Conservation (phyloP, 768 basidiomycete species). For the Lactarius quietus region DNA sequence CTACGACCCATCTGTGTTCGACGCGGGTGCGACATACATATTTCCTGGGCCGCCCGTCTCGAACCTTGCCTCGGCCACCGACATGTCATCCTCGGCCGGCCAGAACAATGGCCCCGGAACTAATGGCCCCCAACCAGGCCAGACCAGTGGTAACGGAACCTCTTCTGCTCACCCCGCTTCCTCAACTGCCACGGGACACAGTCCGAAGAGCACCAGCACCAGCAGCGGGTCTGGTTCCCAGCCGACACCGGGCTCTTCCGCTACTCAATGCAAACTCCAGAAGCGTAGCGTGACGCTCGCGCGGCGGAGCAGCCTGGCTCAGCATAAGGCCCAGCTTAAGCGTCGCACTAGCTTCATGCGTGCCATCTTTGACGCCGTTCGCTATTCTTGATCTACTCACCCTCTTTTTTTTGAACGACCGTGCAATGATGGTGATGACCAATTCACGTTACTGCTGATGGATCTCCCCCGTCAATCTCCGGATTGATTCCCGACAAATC, state of each 20-base stretch:
- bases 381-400: not conserved
- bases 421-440: not conserved
- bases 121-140: too few relatives aligned
- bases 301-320: not conserved
- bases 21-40: not conserved
- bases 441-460: not conserved
- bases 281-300: constrained; percentile 3
- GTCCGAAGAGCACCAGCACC: not conserved
- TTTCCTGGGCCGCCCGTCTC: constrained; percentile 26
- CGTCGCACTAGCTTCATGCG: constrained; percentile 14
- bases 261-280: constrained; percentile 7
- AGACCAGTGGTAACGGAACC: too few relatives aligned
- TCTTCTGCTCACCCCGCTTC: not conserved
- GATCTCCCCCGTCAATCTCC: not conserved
- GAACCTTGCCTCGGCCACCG: constrained; percentile 22
- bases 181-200: not conserved
- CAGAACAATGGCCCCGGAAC: not conserved
- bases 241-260: not conserved
- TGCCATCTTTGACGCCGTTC: constrained; percentile 10
- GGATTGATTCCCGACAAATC: not conserved
- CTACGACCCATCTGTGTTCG: constrained; percentile 44
- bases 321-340: constrained; percentile 3
- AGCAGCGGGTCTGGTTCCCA: not conserved
- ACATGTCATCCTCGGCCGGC: not conserved
- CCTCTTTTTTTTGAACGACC: not conserved